phyloP scores from a whole-genome alignment of 805 yeast genomes.

The Teunomyces cretensis region DNA sequence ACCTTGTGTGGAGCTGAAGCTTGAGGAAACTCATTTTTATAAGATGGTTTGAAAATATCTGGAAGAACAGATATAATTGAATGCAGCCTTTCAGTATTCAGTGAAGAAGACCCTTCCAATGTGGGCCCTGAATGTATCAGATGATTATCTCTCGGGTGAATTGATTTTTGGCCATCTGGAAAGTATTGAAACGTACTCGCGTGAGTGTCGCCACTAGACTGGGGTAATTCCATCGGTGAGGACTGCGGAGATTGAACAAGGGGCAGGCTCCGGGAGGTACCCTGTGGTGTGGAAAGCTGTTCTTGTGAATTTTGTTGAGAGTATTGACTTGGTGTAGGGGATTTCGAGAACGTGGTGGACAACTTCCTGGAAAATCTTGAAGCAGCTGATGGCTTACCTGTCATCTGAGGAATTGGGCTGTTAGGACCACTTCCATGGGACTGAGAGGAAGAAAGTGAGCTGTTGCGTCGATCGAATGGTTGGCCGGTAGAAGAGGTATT shows the following conservation, averaged over 20 bases:
- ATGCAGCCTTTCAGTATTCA: constrained; percentile 1
- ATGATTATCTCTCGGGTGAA: neutral
- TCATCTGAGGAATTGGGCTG: neutral
- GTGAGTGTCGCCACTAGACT: neutral
- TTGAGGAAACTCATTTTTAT: constrained; percentile 6
- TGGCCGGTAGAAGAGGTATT: constrained; percentile 4
- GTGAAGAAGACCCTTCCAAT: neutral
- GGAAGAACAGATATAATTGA: neutral
- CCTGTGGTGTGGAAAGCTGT: neutral
- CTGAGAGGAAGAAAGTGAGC: constrained; percentile 18
- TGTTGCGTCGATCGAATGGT: constrained; percentile 13
- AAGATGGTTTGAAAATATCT: constrained; percentile 5
- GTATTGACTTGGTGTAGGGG: neutral
- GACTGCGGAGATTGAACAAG: neutral
- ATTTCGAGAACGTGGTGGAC: constrained; percentile 9
- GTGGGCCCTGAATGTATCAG: neutral
- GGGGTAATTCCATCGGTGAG: neutral
- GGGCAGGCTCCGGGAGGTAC: neutral
- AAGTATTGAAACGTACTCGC: neutral
- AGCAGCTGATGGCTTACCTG: constrained; percentile 3
- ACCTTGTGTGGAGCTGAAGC: neutral
- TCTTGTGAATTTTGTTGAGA: neutral
- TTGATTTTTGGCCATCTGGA: neutral
- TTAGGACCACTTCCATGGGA: constrained; percentile 8
- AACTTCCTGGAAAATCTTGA: constrained; percentile 14